These are phyloP conservation scores for Diutina pseudorugosa DNA, from an alignment of 1,139 yeast genomes.

Conservation along the genomic window DNA sequence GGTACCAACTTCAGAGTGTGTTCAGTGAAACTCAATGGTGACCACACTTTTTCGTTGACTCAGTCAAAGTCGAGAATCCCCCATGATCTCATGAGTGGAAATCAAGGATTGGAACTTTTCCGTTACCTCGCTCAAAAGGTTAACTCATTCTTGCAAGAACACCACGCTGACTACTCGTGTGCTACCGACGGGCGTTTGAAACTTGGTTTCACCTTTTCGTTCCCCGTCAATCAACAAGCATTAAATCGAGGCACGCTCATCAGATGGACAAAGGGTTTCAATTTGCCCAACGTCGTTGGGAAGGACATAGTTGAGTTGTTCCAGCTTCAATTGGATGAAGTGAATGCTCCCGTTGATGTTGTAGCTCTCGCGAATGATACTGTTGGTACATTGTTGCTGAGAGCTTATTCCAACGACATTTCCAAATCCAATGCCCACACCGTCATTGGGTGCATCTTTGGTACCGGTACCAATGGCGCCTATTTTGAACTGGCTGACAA, in stretches of 20 bases:
- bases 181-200: constrained; percentile 26
- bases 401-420: constrained; percentile 63
- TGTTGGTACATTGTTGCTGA: constrained; percentile 80
- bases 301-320: constrained; percentile 65
- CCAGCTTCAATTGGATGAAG: constrained; percentile 53
- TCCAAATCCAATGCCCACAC: constrained; percentile 54
- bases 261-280: constrained; percentile 94
- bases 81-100: constrained; percentile 49
- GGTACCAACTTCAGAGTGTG: constrained; percentile 88
- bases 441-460: constrained; percentile 79
- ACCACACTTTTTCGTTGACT: constrained; percentile 58
- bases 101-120: constrained; percentile 46
- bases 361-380: constrained; percentile 93
- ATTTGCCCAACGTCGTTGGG: constrained; percentile 73
- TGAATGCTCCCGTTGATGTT: constrained; percentile 53
- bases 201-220: constrained; percentile 85
- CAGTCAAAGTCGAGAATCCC: constrained; percentile 73
- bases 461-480: constrained; percentile 96
- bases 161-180: constrained; percentile 37
- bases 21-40: constrained; percentile 68
- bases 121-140: constrained; percentile 63
- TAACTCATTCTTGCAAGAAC: constrained; percentile 44
- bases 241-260: constrained; percentile 66
- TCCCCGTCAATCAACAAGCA: constrained; percentile 81
- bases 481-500: constrained; percentile 64